phyloP scores from a whole-genome alignment of 2,329 filamentous ascomycete genomes.

The Ophiosphaerella korrae region DNA sequence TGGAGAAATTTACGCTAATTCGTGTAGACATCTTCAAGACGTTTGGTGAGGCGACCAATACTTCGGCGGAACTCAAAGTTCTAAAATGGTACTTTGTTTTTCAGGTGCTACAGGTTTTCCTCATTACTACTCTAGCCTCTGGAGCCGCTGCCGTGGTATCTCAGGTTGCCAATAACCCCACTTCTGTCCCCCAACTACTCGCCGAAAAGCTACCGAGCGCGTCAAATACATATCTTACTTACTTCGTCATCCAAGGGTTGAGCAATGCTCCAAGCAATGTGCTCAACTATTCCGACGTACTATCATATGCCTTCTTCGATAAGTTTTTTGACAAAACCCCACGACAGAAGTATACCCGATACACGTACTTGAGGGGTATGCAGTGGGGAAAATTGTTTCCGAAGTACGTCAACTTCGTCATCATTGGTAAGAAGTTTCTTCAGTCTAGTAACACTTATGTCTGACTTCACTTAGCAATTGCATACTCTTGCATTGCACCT shows the following conservation, averaged over 20 bases:
- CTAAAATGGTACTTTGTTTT: conserved; percentile 92
- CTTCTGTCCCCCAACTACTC: conserved; percentile 66
- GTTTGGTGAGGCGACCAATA: conserved; percentile 78
- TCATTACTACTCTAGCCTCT: conserved; percentile 82
- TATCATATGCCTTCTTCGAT: conserved; percentile 75
- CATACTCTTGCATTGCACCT: conserved; percentile 85
- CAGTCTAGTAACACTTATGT: background rate
- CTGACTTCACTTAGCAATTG: conserved; percentile 64
- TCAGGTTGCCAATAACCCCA: conserved; percentile 67
- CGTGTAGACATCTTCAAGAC: conserved; percentile 73
- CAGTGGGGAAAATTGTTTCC: conserved; percentile 50
- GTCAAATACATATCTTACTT: conserved; percentile 94
- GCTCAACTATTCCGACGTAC: conserved; percentile 73
- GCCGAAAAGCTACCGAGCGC: conserved; percentile 77
- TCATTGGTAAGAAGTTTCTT: conserved; percentile 42
- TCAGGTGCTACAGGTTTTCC: conserved; percentile 89
- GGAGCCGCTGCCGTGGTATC: conserved; percentile 73
- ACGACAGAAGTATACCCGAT: conserved; percentile 46
- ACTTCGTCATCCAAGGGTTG: conserved; percentile 91
- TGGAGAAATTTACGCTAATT: conserved; percentile 4
- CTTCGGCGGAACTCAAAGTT: conserved; percentile 83
- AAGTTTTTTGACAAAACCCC: conserved; percentile 78
- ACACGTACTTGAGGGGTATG: conserved; percentile 39
- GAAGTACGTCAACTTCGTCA: conserved; percentile 48
- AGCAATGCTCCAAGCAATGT: conserved; percentile 76